Evolutionary conservation across 768 basidiomycete genomes (phyloP).

Genomic region (Xerocomus brunneocitrinus): DNA sequence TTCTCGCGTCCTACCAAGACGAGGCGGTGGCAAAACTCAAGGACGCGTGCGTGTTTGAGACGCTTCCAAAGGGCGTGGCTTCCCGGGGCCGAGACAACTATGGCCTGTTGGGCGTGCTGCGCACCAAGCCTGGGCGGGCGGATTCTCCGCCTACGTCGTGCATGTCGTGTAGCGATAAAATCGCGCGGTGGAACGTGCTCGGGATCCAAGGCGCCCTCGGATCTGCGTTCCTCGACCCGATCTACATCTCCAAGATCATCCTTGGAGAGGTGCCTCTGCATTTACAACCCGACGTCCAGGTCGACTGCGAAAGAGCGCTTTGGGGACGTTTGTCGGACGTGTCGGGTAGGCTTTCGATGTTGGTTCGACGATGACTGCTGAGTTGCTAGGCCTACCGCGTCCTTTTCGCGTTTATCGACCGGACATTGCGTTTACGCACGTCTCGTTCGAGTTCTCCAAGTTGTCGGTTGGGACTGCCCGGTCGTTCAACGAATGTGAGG

Average conservation of each 20-base stretch:
- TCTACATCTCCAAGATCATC: slow-evolving; percentile 64
- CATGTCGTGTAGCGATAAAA: slow-evolving; percentile 96
- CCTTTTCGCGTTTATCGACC: slow-evolving; percentile 51
- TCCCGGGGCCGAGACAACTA: slow-evolving; percentile 83
- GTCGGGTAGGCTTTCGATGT: no score
- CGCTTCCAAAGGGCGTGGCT: slow-evolving; percentile 35
- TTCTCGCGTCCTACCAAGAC: slow-evolving; percentile 72
- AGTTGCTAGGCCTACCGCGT: slow-evolving; percentile 30
- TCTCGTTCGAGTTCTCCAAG: slow-evolving; percentile 50
- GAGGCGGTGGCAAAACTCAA: slow-evolving; percentile 68
- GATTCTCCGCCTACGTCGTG: slow-evolving; percentile 79
- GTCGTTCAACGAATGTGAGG: slow-evolving; percentile 70
- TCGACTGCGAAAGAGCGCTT: slow-evolving; percentile 70
- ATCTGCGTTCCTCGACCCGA: slow-evolving; percentile 47
- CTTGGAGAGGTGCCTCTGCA: slow-evolving; percentile 62
- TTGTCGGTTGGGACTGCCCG: slow-evolving; percentile 38
- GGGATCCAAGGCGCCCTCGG: slow-evolving; percentile 85
- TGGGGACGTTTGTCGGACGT: slow-evolving; percentile 47
- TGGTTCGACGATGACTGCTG: no score
- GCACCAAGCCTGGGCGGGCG: slow-evolving; percentile 92
- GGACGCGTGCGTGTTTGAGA: slow-evolving; percentile 37
- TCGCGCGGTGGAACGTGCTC: slow-evolving; percentile 79
- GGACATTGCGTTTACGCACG: slow-evolving; percentile 51
- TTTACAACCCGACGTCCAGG: slow-evolving; percentile 37
- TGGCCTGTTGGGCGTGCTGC: slow-evolving; percentile 64